Percentiles rank a stretch among this genome's conserved stretches.
phyloP scores from a whole-genome alignment of 495 filamentous ascomycete species.

The Trichoderma reesei region DNA sequence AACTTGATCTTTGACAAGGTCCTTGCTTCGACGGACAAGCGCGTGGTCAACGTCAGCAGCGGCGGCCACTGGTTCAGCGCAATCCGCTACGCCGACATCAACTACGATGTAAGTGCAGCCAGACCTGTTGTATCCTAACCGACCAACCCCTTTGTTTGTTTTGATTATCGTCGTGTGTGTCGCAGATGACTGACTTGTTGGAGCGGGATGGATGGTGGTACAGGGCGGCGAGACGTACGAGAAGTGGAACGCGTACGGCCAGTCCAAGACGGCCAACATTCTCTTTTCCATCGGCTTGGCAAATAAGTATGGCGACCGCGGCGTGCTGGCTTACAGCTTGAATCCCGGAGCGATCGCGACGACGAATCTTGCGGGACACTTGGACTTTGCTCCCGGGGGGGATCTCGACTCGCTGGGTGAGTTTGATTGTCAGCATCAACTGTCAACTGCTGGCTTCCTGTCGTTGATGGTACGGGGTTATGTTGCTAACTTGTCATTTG shows the following conservation, averaged over 20 bases:
- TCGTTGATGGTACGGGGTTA: not conserved
- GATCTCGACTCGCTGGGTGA: not conserved
- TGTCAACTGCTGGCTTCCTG: not conserved
- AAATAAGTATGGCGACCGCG: not conserved
- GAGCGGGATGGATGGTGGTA: too few relatives aligned
- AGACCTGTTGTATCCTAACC: too few relatives aligned
- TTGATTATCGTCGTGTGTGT: too few relatives aligned
- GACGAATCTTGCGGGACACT: not conserved
- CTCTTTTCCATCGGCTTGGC: not conserved
- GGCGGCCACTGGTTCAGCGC: conserved; percentile 29
- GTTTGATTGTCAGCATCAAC: not conserved
- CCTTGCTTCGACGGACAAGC: conserved; percentile 25
- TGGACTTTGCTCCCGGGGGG: not conserved
- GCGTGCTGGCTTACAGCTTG: not conserved
- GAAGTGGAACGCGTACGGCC: conserved; percentile 33
- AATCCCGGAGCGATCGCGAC: not conserved
- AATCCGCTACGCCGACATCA: conserved; percentile 36
- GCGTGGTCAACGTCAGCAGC: conserved; percentile 26
- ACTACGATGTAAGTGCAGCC: conserved; percentile 20
- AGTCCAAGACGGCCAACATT: conserved; percentile 44
- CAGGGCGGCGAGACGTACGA: conserved; percentile 12
- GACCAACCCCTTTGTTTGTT: too few relatives aligned
- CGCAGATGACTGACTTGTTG: too few relatives aligned
- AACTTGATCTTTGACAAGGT: conserved; percentile 35
- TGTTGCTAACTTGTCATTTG: not conserved